Evolutionary conservation across 2,329 filamentous ascomycete species (phyloP).

Genomic region (Chalaropsis thielavioides): DNA sequence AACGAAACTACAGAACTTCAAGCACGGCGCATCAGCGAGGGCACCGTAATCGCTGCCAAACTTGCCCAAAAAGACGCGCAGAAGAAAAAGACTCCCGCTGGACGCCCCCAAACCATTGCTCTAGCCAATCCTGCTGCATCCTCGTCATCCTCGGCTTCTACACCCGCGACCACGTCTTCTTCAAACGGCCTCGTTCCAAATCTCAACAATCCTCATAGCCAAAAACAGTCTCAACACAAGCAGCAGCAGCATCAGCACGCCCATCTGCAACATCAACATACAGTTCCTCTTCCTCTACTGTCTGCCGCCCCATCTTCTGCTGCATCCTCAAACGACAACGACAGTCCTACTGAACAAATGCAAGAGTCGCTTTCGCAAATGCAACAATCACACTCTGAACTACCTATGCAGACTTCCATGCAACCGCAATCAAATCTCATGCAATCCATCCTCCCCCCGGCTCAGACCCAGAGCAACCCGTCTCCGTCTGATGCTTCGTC

Average conservation of each 20-base stretch:
- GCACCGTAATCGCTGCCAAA: constrained; percentile 43
- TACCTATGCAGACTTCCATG: constrained; percentile 1
- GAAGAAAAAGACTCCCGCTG: constrained; percentile 19
- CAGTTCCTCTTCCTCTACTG: constrained; percentile 1
- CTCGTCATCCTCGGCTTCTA: neutral
- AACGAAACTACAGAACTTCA: constrained; percentile 34
- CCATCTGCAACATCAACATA: neutral
- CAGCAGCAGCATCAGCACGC: neutral
- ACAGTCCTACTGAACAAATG: neutral
- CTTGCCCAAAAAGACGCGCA: constrained; percentile 41
- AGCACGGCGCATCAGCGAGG: constrained; percentile 47
- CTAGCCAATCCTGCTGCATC: neutral
- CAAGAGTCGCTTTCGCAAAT: constrained; percentile 7
- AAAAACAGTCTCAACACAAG: constrained; percentile 1
- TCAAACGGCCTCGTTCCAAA: neutral
- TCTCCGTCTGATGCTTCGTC: constrained; percentile 1
- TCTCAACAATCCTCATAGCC: neutral
- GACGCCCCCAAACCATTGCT: neutral
- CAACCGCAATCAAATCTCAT: constrained; percentile 8
- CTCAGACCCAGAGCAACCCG: constrained; percentile 4
- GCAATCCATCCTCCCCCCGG: constrained; percentile 12
- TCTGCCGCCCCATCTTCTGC: neutral
- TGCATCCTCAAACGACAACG: neutral
- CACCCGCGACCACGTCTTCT: neutral
- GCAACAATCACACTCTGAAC: constrained; percentile 9